Conservation (phyloP, 2,329 filamentous ascomycete species). For the Fonsecaea monophora region DNA sequence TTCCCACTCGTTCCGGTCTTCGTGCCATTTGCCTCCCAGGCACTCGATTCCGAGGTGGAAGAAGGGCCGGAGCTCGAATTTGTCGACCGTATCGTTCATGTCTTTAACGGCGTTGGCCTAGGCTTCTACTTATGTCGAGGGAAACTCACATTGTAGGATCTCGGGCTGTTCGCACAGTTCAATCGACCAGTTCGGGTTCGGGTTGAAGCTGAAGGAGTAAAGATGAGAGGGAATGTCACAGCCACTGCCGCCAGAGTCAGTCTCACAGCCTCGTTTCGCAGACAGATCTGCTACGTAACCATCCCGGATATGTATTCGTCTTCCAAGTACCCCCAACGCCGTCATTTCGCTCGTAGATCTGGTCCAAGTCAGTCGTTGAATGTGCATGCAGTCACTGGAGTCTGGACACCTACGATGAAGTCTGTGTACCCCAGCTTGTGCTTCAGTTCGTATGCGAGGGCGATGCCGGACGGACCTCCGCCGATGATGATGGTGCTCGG, state of each 20-base stretch:
- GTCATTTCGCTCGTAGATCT: slow-evolving; percentile 20
- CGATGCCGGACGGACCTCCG: slow-evolving; percentile 20
- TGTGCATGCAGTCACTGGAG: no score
- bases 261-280: no score
- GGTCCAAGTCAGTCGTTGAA: no score
- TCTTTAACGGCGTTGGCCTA: slow-evolving; percentile 38
- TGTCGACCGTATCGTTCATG: slow-evolving; percentile 45
- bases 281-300: no score
- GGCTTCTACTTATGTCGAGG: no score
- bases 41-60: slow-evolving; percentile 39
- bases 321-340: slow-evolving; percentile 17
- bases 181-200: slow-evolving; percentile 59
- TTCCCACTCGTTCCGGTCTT: slow-evolving; percentile 39
- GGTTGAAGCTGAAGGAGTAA: slow-evolving; percentile 64
- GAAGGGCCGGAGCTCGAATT: slow-evolving; percentile 42
- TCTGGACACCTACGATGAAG: slow-evolving; percentile 4
- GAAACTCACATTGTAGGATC: slow-evolving; percentile 45
- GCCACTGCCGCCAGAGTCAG: neutral
- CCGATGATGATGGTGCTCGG: slow-evolving; percentile 18
- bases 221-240: slow-evolving; percentile 54
- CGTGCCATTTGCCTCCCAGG: slow-evolving; percentile 40
- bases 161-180: slow-evolving; percentile 58
- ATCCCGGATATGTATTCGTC: slow-evolving; percentile 20
- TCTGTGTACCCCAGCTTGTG: slow-evolving; percentile 12
- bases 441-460: slow-evolving; percentile 14